These are phyloP conservation scores for Peronosclerospora sorghi DNA, from an alignment of 352 stramenopile species.

Conservation along the genomic window DNA sequence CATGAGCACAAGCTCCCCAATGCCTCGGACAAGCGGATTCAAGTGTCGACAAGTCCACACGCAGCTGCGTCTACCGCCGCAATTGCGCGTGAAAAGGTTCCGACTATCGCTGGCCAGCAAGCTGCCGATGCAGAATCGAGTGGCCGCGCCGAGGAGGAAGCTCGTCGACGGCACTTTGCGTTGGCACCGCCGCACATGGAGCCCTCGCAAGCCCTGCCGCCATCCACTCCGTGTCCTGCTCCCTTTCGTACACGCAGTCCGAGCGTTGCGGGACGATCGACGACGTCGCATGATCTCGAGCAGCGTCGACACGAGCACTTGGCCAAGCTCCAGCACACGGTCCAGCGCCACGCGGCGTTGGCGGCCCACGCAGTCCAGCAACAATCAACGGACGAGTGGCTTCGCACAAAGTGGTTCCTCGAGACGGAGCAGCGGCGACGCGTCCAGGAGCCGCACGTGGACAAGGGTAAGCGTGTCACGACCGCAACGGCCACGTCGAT, in stretches of 20 bases:
- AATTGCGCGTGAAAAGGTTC: conserved; percentile 5
- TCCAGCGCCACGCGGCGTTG: conserved; percentile 21
- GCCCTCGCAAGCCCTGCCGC: conserved; percentile 17
- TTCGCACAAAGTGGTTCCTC: conserved; percentile 30
- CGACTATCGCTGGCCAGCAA: conserved; percentile 4
- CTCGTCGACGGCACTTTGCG: conserved; percentile 24
- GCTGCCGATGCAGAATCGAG: conserved; percentile 8
- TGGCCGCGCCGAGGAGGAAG: conserved; percentile 13
- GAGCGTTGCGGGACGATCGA: conserved; percentile 6
- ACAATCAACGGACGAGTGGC: conserved; percentile 21
- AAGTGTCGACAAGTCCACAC: conserved; percentile 4
- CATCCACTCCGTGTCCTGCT: not conserved
- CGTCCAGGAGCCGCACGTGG: conserved; percentile 25
- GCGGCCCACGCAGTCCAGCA: conserved; percentile 25
- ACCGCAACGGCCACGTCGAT: conserved; percentile 12
- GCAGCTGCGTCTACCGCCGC: conserved; percentile 21
- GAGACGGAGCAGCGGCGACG: conserved; percentile 38
- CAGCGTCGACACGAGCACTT: conserved; percentile 36
- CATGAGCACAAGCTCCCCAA: conserved; percentile 9
- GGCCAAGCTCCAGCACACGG: conserved; percentile 43
- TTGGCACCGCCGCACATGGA: conserved; percentile 34
- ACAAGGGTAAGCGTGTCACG: conserved; percentile 13
- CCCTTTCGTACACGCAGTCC: not conserved
- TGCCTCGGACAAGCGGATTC: conserved; percentile 1
- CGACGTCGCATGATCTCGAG: conserved; percentile 34